Base-by-base conservation (phyloP, 352 stramenopile species). In the Globisporangium recalcitrans region DNA sequence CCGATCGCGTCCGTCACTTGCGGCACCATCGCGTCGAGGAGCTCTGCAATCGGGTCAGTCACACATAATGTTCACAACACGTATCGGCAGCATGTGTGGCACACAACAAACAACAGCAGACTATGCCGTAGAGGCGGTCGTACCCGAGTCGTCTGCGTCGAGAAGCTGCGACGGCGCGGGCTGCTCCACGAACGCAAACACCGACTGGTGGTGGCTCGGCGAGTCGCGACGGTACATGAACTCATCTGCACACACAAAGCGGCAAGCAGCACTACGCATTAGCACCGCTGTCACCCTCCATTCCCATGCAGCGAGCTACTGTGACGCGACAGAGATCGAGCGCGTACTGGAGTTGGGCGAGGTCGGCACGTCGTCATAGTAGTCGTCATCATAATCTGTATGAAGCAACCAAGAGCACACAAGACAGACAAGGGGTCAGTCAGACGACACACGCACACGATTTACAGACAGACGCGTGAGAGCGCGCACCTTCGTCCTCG, bases 221-320 rank as follows among this genome's bases (percentile, higher is more conserved):
- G 85, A 92, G 65, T 94, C 81, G 22, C 85, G 80, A 16, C 81
- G 82, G 62, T 94, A 92, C 69, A 94, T 87, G 65, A 91, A 90
- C 64, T 85, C 74, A 62, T 90, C 84, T 91, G 54, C 2, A 13
- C 32, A 62, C 27, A 60, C 8, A 48, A 34, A 27, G n/a, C 49
- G 36, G 29, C 8, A 36, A 3, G 21, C 1, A 26, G 4, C n/a
- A n/a, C n/a, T 29, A 31, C 19, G 32, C 44, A 57, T 26, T 27
- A 57, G 47, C 44, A 57, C 16, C 2, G 21, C 19, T 32, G 3
- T 8, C n/a, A 27, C 11, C 22, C 7, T 19, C 1, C 4, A 47
- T 32, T 6, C 19, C 8, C 51, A 57, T 7, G 0, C 19, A 4
- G 2, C 51, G 13, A 57, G 29, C n/a, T n/a, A 14, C 8, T 9